Evolutionary conservation across 148 eudicot genomes (phyloP), one percentile per base, ranked within the genome.

Genomic region (Rhododendron simsii): DNA sequence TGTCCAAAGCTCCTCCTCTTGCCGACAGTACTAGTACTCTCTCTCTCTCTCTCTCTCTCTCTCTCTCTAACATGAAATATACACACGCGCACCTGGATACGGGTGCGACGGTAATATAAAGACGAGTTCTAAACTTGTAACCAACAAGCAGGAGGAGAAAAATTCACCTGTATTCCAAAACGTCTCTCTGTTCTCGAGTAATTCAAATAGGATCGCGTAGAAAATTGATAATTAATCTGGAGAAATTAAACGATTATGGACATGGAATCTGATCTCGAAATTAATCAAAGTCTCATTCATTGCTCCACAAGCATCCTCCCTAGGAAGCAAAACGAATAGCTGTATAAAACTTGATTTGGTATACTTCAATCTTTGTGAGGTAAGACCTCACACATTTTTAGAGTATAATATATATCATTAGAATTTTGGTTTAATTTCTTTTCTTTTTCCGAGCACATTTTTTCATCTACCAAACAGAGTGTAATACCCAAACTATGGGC

Each of bases 21-120:
- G 48, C 86, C 77, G 23, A 73, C 12, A 74, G 79, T 84, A 18
- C 74, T 20, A 57, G 61, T 57, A 61, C 69, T 7, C 28, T 7
- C 69, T 63, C 69, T 71, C 76, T 30, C 76, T 71, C 75, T 69
- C 76, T 73, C 86, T 84, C 86, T 84, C 85, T 45, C 44, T n/a
- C 55, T 44, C 47, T 6, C 45, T 7, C 47, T 28, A 15, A 33
- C 28, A 18, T 39, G 33, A 55, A 39, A 18, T 23, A 23, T 26
- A 61, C 18, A 37, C 18, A 20, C 48, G 10, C 48, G 48, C 48
- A 4, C 41, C 41, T 39, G 41, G 6, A 39, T 39, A 39, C 39
- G 39, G 39, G 47, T 50, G 53, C 3, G 53, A 53, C 20, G 59
- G 59, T 15, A 51, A 14, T 51, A 51, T 3, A 14, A 55, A 55